Percentiles rank a stretch among this genome's conserved stretches.
Evolutionary conservation across 129 eudicot genomes (phyloP).

Genomic region (Flaveria trinervia): DNA sequence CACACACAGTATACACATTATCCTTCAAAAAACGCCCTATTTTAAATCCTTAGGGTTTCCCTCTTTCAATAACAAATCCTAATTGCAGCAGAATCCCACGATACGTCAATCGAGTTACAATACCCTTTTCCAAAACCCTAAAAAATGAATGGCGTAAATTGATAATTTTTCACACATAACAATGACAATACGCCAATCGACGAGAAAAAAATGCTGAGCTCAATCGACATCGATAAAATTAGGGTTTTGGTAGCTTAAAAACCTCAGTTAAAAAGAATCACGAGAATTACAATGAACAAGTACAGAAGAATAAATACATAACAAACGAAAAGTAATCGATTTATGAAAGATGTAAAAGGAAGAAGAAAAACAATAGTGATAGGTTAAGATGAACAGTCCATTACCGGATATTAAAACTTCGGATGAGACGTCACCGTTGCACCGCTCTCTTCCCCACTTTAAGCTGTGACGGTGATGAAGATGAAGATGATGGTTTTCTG

Average conservation of each 20-base stretch:
- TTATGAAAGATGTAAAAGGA: neutral
- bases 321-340: constrained; percentile 20
- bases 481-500: constrained; percentile 39
- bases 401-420: constrained; percentile 22
- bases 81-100: constrained; percentile 27
- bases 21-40: constrained; percentile 47
- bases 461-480: constrained; percentile 43
- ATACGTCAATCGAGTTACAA: neutral
- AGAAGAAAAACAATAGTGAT: neutral
- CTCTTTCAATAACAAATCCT: constrained; percentile 20
- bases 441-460: constrained; percentile 21
- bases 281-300: constrained; percentile 23
- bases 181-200: neutral
- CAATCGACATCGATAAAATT: constrained; percentile 10
- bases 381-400: constrained; percentile 23
- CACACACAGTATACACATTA: constrained; percentile 96
- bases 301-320: constrained; percentile 16
- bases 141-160: constrained; percentile 22
- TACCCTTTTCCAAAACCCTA: constrained; percentile 54
- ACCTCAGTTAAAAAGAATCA: constrained; percentile 15
- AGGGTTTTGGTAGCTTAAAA: constrained; percentile 43
- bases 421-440: constrained; percentile 34
- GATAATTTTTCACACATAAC: constrained; percentile 33
- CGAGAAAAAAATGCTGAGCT: constrained; percentile 3
- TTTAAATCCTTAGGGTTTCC: constrained; percentile 16